These are phyloP conservation scores for Tagetes erecta DNA, from an alignment of 129 eudicot genomes.

Conservation along the genomic window DNA sequence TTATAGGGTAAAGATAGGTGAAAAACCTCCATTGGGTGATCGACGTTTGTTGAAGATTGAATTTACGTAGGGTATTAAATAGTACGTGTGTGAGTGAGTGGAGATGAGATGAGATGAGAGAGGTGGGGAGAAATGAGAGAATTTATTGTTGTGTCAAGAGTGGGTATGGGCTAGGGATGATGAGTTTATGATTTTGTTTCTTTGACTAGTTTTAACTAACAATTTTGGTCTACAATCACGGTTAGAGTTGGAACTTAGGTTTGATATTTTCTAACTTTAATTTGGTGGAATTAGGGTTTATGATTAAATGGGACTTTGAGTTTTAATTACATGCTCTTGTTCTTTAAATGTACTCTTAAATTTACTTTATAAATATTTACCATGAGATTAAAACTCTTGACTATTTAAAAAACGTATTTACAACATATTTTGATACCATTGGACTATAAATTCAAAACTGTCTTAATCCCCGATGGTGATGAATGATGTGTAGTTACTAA, in stretches of 20 bases:
- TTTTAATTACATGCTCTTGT: too few species aligned
- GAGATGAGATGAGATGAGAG: neutral
- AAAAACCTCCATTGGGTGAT: constrained; percentile 5
- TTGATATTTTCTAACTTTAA: neutral
- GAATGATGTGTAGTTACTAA: too few species aligned
- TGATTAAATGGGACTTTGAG: neutral
- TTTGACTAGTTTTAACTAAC: too few species aligned
- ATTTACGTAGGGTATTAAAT: neutral
- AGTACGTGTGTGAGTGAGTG: neutral
- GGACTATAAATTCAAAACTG: too few species aligned
- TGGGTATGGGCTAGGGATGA: neutral
- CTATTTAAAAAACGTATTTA: too few species aligned
- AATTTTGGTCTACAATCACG: neutral
- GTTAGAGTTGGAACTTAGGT: constrained; percentile 4
- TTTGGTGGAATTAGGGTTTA: neutral
- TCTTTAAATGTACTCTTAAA: too few species aligned
- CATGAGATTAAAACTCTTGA: too few species aligned
- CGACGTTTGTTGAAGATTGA: neutral
- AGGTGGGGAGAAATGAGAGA: constrained; percentile 26
- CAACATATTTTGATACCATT: too few species aligned
- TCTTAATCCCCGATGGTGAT: too few species aligned
- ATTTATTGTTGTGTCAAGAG: constrained; percentile 8
- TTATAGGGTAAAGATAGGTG: neutral
- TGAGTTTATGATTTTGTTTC: neutral
- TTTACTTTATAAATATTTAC: too few species aligned